Conservation (phyloP, 2,329 filamentous ascomycete species). For the Colletotrichum higginsianum region DNA sequence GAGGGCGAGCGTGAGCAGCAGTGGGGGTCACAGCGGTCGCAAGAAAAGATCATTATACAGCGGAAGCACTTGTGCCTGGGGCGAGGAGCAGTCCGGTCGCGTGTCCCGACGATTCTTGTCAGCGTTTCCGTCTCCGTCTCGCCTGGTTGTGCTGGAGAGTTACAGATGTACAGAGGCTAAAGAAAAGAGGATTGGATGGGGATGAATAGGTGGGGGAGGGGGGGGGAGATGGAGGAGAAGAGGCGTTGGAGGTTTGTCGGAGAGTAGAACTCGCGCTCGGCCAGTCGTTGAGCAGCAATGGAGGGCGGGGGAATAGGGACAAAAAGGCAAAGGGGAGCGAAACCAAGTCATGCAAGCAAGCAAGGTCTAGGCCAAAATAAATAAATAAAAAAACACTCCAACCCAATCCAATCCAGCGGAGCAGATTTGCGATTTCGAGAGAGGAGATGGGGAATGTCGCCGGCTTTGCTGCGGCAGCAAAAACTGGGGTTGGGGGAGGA, state of each 20-base stretch:
- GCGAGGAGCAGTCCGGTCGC: slow-evolving; percentile 21
- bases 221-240: slow-evolving; percentile 8
- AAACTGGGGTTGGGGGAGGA: slow-evolving; percentile 39
- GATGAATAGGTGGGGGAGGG: slow-evolving; percentile 1
- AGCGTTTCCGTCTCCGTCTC: slow-evolving; percentile 9
- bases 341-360: slow-evolving; percentile 10
- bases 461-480: slow-evolving; percentile 35
- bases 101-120: slow-evolving; percentile 8
- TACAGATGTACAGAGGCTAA: slow-evolving; percentile 1
- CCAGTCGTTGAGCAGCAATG: slow-evolving; percentile 12
- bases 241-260: slow-evolving; percentile 34
- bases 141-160: background rate
- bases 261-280: slow-evolving; percentile 32
- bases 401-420: slow-evolving; percentile 36
- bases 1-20: background rate
- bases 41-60: slow-evolving; percentile 21
- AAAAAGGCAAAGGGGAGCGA: slow-evolving; percentile 22
- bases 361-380: slow-evolving; percentile 11
- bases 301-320: background rate
- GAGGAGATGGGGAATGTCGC: slow-evolving; percentile 41
- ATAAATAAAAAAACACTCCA: slow-evolving; percentile 2
- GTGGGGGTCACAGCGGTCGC: slow-evolving; percentile 32
- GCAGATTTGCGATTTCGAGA: slow-evolving; percentile 36
- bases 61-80: slow-evolving; percentile 16
- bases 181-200: background rate